Percentiles rank a stretch among this genome's conserved stretches.
Conservation (phyloP, 495 filamentous ascomycete species). For the Hypoxylon rickii region DNA sequence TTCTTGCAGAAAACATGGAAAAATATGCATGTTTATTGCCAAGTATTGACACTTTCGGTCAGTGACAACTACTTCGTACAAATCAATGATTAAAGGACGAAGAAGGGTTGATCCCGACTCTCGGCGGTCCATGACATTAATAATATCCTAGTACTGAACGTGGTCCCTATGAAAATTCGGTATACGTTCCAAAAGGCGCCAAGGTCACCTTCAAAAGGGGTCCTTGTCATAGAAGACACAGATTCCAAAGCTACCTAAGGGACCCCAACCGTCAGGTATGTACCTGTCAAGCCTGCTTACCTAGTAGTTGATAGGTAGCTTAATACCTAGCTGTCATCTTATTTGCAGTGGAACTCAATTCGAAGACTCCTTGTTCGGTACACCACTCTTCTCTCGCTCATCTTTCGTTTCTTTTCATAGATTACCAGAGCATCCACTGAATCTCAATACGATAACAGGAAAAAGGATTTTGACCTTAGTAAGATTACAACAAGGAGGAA, state of each 20-base stretch:
- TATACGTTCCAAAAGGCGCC: slow-evolving; percentile 18
- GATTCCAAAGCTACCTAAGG: no score
- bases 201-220: no score
- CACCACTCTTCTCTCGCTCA: no score
- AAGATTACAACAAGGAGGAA: neutral
- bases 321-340: slow-evolving; percentile 21
- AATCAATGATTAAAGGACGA: slow-evolving; percentile 14
- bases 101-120: slow-evolving; percentile 12
- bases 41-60: slow-evolving; percentile 12
- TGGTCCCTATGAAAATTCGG: slow-evolving; percentile 17
- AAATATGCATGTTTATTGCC: slow-evolving; percentile 25
- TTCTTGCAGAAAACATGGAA: neutral
- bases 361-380: no score
- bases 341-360: slow-evolving; percentile 2
- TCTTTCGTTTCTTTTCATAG: slow-evolving; percentile 1
- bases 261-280: slow-evolving; percentile 3
- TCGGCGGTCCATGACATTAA: slow-evolving; percentile 17
- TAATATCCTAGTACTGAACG: no score
- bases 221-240: no score
- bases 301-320: no score
- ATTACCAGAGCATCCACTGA: neutral
- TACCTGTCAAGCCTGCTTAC: no score
- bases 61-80: neutral
- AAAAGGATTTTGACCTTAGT: neutral
- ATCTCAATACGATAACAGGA: no score